phyloP scores from a whole-genome alignment of 345 rosid species.

The Eucalyptus leucophloia region DNA sequence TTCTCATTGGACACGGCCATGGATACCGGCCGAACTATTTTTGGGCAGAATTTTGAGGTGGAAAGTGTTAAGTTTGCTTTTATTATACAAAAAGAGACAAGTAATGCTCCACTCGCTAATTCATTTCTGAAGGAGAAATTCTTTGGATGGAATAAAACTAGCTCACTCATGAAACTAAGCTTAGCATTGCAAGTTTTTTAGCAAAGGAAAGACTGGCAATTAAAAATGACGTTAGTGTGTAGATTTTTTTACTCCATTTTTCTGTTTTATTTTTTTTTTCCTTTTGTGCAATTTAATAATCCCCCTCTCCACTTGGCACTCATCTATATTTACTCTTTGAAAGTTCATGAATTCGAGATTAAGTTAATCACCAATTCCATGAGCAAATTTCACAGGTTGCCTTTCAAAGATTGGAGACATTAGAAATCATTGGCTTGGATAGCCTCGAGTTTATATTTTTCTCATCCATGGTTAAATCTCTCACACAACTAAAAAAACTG shows the following conservation, averaged over 20 bases:
- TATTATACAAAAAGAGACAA: fast-evolving
- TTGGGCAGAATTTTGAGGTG: neutral
- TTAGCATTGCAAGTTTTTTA: too few species aligned
- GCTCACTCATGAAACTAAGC: too few species aligned
- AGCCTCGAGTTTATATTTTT: neutral
- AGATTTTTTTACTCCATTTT: too few species aligned
- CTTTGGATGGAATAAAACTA: too few species aligned
- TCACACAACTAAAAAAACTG: neutral
- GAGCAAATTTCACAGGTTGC: fast-evolving
- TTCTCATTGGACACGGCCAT: neutral
- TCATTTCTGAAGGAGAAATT: too few species aligned
- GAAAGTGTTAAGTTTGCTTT: too few species aligned
- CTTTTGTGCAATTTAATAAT: neutral
- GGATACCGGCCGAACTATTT: fast-evolving
- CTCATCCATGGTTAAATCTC: neutral
- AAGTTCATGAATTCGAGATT: neutral
- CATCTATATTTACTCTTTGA: neutral
- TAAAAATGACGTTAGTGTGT: fast-evolving
- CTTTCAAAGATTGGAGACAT: neutral
- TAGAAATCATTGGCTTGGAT: neutral
- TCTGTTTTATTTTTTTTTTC: too few species aligned
- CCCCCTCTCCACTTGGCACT: neutral
- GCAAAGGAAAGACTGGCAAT: fast-evolving
- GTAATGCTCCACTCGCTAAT: too few species aligned
- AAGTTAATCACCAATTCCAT: neutral